phyloP scores from a whole-genome alignment of 257 asterid species.

The Euphrasia confusa region DNA sequence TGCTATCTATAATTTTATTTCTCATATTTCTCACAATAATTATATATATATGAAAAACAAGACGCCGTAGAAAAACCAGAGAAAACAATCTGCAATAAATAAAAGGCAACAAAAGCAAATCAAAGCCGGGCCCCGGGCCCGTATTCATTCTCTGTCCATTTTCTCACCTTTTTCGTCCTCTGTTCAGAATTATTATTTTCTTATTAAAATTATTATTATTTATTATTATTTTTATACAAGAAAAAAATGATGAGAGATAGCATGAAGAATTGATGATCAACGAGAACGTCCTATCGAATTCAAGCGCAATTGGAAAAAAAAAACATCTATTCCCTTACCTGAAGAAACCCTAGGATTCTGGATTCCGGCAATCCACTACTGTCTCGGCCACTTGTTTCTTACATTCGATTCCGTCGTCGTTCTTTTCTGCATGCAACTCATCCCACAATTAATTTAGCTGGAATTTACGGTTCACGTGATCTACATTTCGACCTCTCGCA shows the following conservation, averaged over 20 bases:
- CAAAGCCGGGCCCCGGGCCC: neutral
- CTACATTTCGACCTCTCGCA: slow-evolving; percentile 26
- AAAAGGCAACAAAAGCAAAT: neutral
- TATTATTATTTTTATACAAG: neutral
- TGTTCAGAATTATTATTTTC: neutral
- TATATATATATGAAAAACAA: too few species aligned
- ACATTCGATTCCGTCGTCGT: slow-evolving; percentile 16
- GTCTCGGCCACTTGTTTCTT: slow-evolving; percentile 27
- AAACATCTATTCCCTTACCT: slow-evolving; percentile 15
- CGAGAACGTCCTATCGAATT: slow-evolving; percentile 10
- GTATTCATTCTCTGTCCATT: neutral
- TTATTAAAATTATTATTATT: neutral
- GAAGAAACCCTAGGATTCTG: slow-evolving; percentile 31
- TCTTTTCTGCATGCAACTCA: neutral
- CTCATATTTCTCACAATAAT: too few species aligned
- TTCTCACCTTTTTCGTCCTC: neutral
- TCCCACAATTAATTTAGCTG: slow-evolving; percentile 11
- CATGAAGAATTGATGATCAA: slow-evolving; percentile 17
- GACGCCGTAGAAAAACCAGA: too few species aligned
- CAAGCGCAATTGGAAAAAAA: slow-evolving; percentile 21
- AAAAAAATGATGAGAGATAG: slow-evolving; percentile 9
- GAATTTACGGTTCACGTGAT: slow-evolving; percentile 20
- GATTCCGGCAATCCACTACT: slow-evolving; percentile 29
- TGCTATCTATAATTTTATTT: too few species aligned
- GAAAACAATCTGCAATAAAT: too few species aligned